phyloP scores from a whole-genome alignment of 805 yeast genomes.

The Saturnispora zaruensis region DNA sequence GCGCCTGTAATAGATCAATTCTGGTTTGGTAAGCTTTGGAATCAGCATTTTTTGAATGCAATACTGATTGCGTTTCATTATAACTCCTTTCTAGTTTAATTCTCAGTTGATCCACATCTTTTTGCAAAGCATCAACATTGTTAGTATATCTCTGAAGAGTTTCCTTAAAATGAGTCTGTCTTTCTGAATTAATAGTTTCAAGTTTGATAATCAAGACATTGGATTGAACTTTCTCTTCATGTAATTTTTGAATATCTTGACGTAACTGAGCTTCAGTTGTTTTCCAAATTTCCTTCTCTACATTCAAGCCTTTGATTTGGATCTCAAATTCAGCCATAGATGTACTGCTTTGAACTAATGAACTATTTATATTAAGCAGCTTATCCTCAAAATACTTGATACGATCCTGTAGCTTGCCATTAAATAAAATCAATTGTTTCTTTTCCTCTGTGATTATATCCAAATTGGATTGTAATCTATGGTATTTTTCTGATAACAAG shows the following conservation, averaged over 20 bases:
- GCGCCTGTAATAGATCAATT: conserved; percentile 44
- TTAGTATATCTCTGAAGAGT: conserved; percentile 40
- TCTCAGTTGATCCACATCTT: conserved; percentile 36
- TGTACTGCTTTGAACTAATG: conserved; percentile 46
- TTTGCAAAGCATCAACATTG: conserved; percentile 43
- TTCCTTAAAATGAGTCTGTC: conserved; percentile 44
- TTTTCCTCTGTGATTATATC: conserved; percentile 38
- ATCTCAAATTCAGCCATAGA: conserved; percentile 35
- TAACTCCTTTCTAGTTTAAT: conserved; percentile 38
- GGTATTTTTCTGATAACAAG: conserved; percentile 44
- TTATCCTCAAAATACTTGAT: conserved; percentile 40
- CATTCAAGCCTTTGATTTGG: conserved; percentile 39
- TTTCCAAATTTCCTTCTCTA: conserved; percentile 47
- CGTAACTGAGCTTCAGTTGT: conserved; percentile 42
- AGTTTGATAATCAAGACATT: conserved; percentile 49
- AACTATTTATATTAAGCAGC: conserved; percentile 42
- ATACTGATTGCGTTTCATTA: conserved; percentile 43
- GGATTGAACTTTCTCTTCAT: conserved; percentile 51
- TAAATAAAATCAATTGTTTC: conserved; percentile 34
- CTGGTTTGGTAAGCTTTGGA: conserved; percentile 50
- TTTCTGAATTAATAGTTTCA: conserved; percentile 53
- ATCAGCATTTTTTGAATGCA: conserved; percentile 49
- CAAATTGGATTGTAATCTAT: conserved; percentile 33
- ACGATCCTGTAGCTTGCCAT: conserved; percentile 33
- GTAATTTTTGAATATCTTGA: conserved; percentile 43